These are phyloP conservation scores for Crithidia expoeki DNA, from an alignment of 208 protist species.

Conservation along the genomic window DNA sequence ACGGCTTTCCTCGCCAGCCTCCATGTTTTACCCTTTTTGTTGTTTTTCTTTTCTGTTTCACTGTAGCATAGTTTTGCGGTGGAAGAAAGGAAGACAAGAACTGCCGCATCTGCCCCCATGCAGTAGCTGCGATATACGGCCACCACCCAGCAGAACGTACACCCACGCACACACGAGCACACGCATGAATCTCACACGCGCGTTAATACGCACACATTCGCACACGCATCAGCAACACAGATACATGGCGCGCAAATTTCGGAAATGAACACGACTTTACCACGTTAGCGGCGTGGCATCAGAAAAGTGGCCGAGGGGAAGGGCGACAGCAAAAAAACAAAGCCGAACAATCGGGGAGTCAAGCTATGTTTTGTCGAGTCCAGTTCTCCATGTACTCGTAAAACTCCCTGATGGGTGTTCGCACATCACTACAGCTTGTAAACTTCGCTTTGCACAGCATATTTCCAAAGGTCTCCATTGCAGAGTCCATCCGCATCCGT, in stretches of 20 bases:
- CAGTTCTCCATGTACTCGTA: constrained; percentile 29
- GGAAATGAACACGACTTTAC: constrained; percentile 16
- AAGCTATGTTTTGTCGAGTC: constrained; percentile 7
- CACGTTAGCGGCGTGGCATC: not conserved
- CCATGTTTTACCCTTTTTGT: too few species aligned
- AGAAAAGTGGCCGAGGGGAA: not conserved
- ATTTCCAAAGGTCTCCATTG: constrained; percentile 37
- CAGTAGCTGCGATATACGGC: not conserved
- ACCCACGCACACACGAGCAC: constrained; percentile 9
- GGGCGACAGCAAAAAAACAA: too few species aligned
- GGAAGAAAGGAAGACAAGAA: too few species aligned
- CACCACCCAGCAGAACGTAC: not conserved
- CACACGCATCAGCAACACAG: not conserved
- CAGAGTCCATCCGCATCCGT: constrained; percentile 32
- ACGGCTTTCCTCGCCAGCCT: too few species aligned
- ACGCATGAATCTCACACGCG: constrained; percentile 13
- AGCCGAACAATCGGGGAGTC: not conserved
- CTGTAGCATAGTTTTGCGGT: too few species aligned
- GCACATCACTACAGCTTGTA: constrained; percentile 37
- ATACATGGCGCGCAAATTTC: not conserved
- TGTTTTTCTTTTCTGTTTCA: too few species aligned
- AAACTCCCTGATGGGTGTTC: constrained; percentile 40
- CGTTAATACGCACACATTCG: too few species aligned
- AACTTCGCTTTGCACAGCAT: constrained; percentile 44
- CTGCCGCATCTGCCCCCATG: too few species aligned